Evolutionary conservation across 78 protist species (phyloP), one percentile per base, ranked within the genome.

Genomic region (Planoprotostelium fungivorum): DNA sequence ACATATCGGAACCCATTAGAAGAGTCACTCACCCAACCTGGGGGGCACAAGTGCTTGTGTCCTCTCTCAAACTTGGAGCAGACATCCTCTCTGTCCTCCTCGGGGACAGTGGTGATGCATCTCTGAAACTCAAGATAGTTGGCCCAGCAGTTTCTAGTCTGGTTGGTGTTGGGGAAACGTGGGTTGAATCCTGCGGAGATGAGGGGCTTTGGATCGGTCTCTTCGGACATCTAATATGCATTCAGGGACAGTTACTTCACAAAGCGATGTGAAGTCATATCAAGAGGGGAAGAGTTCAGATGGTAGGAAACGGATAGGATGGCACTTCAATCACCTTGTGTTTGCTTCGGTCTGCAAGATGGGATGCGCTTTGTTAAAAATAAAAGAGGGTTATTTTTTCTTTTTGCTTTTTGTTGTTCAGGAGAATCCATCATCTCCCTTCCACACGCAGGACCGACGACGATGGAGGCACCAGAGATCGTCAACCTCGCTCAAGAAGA

Each of bases 131-230:
- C 95, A 23, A 93, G 90, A 35, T 89, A 93, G 88, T 87, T 93
- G 29, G 87, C 91, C 92, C 92, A 93, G 88, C 95, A 93, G 89
- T 93, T 90, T 84, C 88, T 89, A 39, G 95, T 93, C 87, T 93
- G 95, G 88, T 90, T 93, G 51, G 85, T 86, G 36, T 93, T 90
- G 85, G 95, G 95, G 93, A 93, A 93, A 73, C 95, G 83, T 87
- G 95, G 95, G 90, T 93, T 89, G 93, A 88, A 93, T 90, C 89
- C 92, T 10, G 92, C 95, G 34, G 95, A 51, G 73, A 51, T 16
- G 5, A 51, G 16, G 16, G 73, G 5, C 31, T 51, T 51, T 25
- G 5, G 31, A 16, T 51, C 73, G 5, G 73, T 16, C 16, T 51
- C 73, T 16, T 51, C 73, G 31, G 73, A 51, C 73, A 51, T 51